phyloP scores from a whole-genome alignment of 371 early-diverging fungal species.

The Mucor piriformis region DNA sequence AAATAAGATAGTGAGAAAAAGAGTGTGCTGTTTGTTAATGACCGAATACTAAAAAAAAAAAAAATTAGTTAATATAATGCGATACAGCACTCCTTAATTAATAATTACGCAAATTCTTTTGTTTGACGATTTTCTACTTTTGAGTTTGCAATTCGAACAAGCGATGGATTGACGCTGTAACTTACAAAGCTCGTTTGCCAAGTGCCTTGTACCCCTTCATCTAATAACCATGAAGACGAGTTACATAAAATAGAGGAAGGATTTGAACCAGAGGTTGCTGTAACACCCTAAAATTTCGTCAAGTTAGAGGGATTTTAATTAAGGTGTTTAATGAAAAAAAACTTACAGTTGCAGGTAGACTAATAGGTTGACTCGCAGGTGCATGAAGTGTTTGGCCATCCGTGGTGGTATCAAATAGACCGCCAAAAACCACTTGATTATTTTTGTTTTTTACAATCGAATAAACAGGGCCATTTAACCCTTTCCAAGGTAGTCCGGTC shows the following conservation, averaged over 20 bases:
- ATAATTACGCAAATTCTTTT: conserved; percentile 60
- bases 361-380: conserved; percentile 49
- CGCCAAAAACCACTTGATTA: conserved; percentile 45
- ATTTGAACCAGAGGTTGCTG: conserved; percentile 38
- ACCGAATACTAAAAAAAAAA: conserved; percentile 21
- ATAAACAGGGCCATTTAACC: conserved; percentile 58
- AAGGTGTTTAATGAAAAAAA: background rate
- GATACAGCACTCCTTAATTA: background rate
- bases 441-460: conserved; percentile 25
- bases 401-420: conserved; percentile 46
- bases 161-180: conserved; percentile 63
- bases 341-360: conserved; percentile 28
- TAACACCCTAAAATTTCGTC: conserved; percentile 20
- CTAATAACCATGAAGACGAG: conserved; percentile 61
- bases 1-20: conserved; percentile 60
- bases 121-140: conserved; percentile 63
- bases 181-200: conserved; percentile 62
- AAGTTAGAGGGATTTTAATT: conserved; percentile 10
- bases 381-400: conserved; percentile 43
- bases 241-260: conserved; percentile 59
- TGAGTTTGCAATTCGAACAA: conserved; percentile 72
- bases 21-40: conserved; percentile 15
- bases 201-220: conserved; percentile 64
- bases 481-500: conserved; percentile 63
- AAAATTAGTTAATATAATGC: background rate